These are phyloP conservation scores for Poteriospumella lacustris DNA, from an alignment of 108 stramenopile genomes.

Conservation along the genomic window DNA sequence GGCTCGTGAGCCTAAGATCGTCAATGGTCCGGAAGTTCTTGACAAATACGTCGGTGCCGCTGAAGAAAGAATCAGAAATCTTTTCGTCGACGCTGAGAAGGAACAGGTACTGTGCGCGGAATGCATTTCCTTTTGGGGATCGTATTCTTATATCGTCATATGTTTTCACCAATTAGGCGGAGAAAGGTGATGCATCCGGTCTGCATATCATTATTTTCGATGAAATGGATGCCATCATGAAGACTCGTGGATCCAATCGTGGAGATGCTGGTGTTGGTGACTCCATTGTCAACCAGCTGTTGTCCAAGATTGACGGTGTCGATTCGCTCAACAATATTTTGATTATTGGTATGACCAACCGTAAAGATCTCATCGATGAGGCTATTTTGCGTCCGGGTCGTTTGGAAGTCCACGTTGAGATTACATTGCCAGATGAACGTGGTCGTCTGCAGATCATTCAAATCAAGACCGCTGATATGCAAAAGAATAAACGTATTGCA, in stretches of 20 bases:
- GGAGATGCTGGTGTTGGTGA: slow-evolving; percentile 92
- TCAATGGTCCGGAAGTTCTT: slow-evolving; percentile 95
- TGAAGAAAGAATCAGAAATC: slow-evolving; percentile 92
- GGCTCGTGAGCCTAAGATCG: slow-evolving; percentile 93
- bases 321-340: slow-evolving; percentile 97
- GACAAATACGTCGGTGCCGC: slow-evolving; percentile 93
- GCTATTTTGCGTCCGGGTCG: slow-evolving; percentile 96
- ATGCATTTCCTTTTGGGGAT: not conserved
- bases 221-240: slow-evolving; percentile 99
- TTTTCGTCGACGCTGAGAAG: slow-evolving; percentile 73
- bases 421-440: slow-evolving; percentile 83
- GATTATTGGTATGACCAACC: slow-evolving; percentile 98
- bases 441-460: slow-evolving; percentile 90
- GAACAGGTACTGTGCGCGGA: slow-evolving; percentile 34
- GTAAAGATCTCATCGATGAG: slow-evolving; percentile 99
- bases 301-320: slow-evolving; percentile 98
- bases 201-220: slow-evolving; percentile 98
- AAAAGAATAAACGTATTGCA: slow-evolving; percentile 70
- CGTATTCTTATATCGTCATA: not conserved
- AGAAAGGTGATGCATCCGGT: slow-evolving; percentile 84
- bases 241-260: slow-evolving; percentile 76
- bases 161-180: slow-evolving; percentile 80
- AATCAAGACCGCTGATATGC: slow-evolving; percentile 90
- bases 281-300: slow-evolving; percentile 96
- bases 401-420: slow-evolving; percentile 93